Percentiles rank a stretch among this genome's conserved stretches.
Conservation (phyloP, 139 green algal species). For the Tetraselmis striata region DNA sequence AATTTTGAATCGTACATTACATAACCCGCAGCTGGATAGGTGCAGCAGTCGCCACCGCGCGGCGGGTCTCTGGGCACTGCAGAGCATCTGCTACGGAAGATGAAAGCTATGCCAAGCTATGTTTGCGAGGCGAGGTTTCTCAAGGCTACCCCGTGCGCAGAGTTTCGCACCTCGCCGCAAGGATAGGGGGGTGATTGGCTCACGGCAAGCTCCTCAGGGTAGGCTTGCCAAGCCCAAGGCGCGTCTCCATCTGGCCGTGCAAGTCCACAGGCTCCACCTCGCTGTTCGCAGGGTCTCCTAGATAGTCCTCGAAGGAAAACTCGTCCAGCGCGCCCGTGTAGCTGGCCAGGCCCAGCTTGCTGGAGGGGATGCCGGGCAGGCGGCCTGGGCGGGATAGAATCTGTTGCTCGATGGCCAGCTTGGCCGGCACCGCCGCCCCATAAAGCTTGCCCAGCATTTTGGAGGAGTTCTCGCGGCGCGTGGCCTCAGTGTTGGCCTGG, state of each 20-base stretch:
- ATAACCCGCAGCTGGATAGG: background rate
- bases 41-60: too few relatives aligned
- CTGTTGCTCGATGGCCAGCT: conserved; percentile 67
- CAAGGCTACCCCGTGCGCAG: background rate
- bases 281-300: conserved; percentile 37
- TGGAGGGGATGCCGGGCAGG: conserved; percentile 61
- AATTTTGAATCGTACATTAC: too few relatives aligned
- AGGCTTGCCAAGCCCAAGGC: conserved; percentile 18
- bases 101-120: too few relatives aligned
- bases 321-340: conserved; percentile 73
- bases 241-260: conserved; percentile 70
- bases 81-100: background rate
- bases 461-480: background rate
- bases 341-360: conserved; percentile 59
- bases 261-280: conserved; percentile 39
- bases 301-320: conserved; percentile 66
- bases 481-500: conserved; percentile 30
- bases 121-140: too few relatives aligned
- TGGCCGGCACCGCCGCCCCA: conserved; percentile 58
- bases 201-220: background rate
- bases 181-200: background rate
- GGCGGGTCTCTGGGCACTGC: background rate
- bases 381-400: conserved; percentile 47
- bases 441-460: conserved; percentile 70
- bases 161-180: background rate